A percentile compares a stretch with the other conserved stretches of the same genome.
phyloP scores from a whole-genome alignment of 176 grass and related monocot species.

The Rhipidocladum racemiflorum region DNA sequence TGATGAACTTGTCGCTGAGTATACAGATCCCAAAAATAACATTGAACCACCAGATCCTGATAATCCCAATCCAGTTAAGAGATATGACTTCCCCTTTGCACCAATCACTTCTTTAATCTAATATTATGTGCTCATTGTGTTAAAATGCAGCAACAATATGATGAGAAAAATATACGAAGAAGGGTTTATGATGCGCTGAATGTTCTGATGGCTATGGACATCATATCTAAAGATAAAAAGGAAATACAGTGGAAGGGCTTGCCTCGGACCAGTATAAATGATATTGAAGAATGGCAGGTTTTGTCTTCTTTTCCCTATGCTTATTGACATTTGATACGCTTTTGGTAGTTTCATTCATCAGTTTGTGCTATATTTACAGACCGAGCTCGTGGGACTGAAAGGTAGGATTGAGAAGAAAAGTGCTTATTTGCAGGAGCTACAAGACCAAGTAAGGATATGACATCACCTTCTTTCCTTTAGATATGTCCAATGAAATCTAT shows the following conservation, averaged over 20 bases:
- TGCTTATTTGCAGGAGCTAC: conserved; percentile 90
- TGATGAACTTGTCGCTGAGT: conserved; percentile 93
- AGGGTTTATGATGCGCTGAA: conserved; percentile 97
- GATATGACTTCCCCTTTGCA: conserved; percentile 13
- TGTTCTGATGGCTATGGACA: conserved; percentile 99
- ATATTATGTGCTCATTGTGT: conserved; percentile 28
- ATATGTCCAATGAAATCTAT: conserved; percentile 3
- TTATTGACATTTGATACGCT: conserved; percentile 9
- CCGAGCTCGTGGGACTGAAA: conserved; percentile 62
- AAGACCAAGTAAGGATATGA: conserved; percentile 82
- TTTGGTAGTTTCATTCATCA: conserved; percentile 12
- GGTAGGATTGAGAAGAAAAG: conserved; percentile 83
- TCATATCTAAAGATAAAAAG: conserved; percentile 99
- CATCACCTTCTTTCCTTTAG: conserved; percentile 1
- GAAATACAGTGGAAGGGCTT: conserved; percentile 99
- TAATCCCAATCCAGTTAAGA: conserved; percentile 38
- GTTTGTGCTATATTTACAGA: conserved; percentile 41
- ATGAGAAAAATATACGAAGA: conserved; percentile 98
- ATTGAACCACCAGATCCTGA: conserved; percentile 73
- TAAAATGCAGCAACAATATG: conserved; percentile 91
- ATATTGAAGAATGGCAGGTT: conserved; percentile 96
- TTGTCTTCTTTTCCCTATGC: not conserved
- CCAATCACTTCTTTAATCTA: not conserved
- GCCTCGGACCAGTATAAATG: conserved; percentile 82
- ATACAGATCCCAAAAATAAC: conserved; percentile 58